Percentiles rank a stretch among this genome's conserved stretches.
These are phyloP conservation scores for Globisporangium paroecandrum DNA, from an alignment of 352 stramenopile species.

Conservation along the genomic window DNA sequence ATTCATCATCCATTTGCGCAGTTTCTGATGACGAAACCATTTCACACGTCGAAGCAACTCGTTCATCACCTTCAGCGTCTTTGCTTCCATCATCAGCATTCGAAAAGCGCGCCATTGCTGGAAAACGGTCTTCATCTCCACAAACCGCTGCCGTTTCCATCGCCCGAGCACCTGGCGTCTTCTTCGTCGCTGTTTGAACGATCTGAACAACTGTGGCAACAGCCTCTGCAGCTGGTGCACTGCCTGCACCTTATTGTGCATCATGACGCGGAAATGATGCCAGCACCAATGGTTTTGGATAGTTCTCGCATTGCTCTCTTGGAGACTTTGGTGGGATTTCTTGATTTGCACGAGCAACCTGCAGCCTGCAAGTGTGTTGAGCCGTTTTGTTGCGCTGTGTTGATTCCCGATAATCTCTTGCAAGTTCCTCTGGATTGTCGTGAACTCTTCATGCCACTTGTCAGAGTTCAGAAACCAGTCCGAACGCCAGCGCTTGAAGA, in stretches of 20 bases:
- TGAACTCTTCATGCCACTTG: not conserved
- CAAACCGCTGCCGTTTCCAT: conserved; percentile 10
- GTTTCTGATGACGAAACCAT: conserved; percentile 29
- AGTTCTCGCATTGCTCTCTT: conserved; percentile 3
- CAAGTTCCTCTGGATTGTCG: not conserved
- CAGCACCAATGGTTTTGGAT: conserved; percentile 19
- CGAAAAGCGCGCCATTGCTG: conserved; percentile 15
- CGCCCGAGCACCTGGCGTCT: conserved; percentile 15
- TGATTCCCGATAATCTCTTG: conserved; percentile 6
- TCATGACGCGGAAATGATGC: conserved; percentile 7
- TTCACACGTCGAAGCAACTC: conserved; percentile 13
- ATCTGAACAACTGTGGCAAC: conserved; percentile 7
- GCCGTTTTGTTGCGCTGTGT: not conserved
- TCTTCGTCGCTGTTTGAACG: conserved; percentile 9
- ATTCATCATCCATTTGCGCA: conserved; percentile 19
- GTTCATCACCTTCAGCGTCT: conserved; percentile 7
- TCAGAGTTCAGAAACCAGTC: not conserved
- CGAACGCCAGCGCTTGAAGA: conserved; percentile 5
- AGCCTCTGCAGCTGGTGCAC: conserved; percentile 9
- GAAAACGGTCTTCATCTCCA: conserved; percentile 11
- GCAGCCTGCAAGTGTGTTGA: conserved; percentile 5
- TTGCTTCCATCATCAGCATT: conserved; percentile 8
- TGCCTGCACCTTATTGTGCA: conserved; percentile 6
- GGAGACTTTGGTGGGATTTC: conserved; percentile 4
- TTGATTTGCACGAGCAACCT: not conserved